Evolutionary conservation across 2,329 filamentous ascomycete genomes (phyloP).

Genomic region (Colletotrichum higginsianum): DNA sequence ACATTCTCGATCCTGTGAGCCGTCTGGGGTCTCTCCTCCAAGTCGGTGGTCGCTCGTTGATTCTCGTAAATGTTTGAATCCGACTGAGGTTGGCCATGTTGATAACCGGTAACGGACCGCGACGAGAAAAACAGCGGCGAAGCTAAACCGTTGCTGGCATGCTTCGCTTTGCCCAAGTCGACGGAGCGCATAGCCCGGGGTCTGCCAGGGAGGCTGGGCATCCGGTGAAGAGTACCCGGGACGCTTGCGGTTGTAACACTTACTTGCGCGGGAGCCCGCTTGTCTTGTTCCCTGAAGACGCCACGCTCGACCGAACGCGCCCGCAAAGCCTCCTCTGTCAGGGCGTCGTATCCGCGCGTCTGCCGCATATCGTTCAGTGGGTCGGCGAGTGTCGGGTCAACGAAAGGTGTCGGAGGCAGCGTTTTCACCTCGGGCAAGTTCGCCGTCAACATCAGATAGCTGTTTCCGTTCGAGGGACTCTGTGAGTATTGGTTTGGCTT

Average conservation of each 20-base stretch:
- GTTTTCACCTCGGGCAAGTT: slow-evolving; percentile 43
- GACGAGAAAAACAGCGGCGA: slow-evolving; percentile 59
- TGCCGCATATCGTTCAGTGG: slow-evolving; percentile 61
- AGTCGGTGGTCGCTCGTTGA: slow-evolving; percentile 52
- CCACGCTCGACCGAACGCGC: slow-evolving; percentile 76
- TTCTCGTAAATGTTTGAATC: slow-evolving; percentile 61
- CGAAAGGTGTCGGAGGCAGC: slow-evolving; percentile 55
- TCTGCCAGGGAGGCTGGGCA: slow-evolving; percentile 43
- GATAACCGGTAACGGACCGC: slow-evolving; percentile 56
- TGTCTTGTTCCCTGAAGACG: slow-evolving; percentile 72
- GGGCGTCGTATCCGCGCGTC: slow-evolving; percentile 56
- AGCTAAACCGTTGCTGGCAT: slow-evolving; percentile 48
- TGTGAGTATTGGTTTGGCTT: slow-evolving; percentile 58
- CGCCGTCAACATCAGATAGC: slow-evolving; percentile 60
- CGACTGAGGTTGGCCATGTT: slow-evolving; percentile 60
- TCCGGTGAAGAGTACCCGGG: slow-evolving; percentile 70
- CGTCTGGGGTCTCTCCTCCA: slow-evolving; percentile 64
- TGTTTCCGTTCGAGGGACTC: slow-evolving; percentile 60
- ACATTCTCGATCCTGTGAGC: slow-evolving; percentile 59
- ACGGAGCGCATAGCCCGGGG: slow-evolving; percentile 64
- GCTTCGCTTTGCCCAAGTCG: slow-evolving; percentile 53
- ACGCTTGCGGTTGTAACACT: slow-evolving; percentile 74
- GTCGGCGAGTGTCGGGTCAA: slow-evolving; percentile 54
- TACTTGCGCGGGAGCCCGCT: slow-evolving; percentile 75
- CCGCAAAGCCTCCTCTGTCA: slow-evolving; percentile 64